phyloP scores from a whole-genome alignment of 371 early-diverging fungal species.

The Coemansia sp. region DNA sequence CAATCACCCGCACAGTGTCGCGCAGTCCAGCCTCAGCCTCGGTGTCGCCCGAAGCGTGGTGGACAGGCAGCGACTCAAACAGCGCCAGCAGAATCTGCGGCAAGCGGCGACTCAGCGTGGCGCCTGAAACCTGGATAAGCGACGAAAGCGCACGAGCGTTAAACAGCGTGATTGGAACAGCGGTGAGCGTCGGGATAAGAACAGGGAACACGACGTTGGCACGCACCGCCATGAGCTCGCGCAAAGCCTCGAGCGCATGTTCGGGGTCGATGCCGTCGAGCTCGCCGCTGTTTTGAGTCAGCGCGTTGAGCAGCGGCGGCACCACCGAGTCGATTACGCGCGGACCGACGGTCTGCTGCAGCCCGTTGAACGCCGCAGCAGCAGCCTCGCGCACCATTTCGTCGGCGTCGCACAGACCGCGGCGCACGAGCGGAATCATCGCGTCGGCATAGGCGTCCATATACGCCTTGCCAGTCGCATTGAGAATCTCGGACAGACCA shows the following conservation, averaged over 20 bases:
- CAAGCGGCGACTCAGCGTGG: conserved; percentile 72
- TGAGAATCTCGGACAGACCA: conserved; percentile 90
- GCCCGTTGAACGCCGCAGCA: conserved; percentile 88
- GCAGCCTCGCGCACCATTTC: conserved; percentile 91
- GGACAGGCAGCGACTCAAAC: conserved; percentile 66
- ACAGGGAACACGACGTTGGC: conserved; percentile 96
- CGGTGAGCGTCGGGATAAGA: conserved; percentile 86
- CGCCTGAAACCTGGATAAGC: conserved; percentile 88
- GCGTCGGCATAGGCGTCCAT: conserved; percentile 80
- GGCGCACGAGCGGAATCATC: conserved; percentile 77
- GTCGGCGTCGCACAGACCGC: conserved; percentile 76
- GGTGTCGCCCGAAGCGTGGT: conserved; percentile 29
- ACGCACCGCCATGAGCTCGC: conserved; percentile 94
- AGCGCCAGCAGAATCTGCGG: conserved; percentile 77
- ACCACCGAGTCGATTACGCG: conserved; percentile 90
- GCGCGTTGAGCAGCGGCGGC: conserved; percentile 80
- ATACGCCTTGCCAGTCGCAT: conserved; percentile 76
- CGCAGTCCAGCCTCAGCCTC: conserved; percentile 47
- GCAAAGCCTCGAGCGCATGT: conserved; percentile 89
- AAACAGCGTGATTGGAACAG: conserved; percentile 85
- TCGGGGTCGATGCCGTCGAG: conserved; percentile 63
- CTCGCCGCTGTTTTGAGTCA: conserved; percentile 54
- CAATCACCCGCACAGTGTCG: conserved; percentile 47
- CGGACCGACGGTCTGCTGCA: conserved; percentile 86
- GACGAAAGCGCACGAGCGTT: conserved; percentile 90